These are phyloP conservation scores for Colletotrichum aenigma DNA, from an alignment of 2,329 filamentous ascomycete genomes.

Conservation along the genomic window DNA sequence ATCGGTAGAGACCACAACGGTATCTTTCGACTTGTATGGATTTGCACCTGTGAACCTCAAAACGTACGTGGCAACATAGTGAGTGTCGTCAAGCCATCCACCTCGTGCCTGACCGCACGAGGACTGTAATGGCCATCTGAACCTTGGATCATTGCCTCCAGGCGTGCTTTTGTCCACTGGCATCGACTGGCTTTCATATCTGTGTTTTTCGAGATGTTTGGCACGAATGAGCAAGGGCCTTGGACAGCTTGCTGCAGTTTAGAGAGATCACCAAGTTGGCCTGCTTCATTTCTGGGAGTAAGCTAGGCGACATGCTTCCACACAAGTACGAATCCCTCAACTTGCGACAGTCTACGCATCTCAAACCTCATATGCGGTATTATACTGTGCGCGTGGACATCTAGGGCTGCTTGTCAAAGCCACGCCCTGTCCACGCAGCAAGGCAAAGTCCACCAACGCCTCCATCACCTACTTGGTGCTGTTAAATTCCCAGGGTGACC, in stretches of 20 bases:
- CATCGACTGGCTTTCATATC: neutral
- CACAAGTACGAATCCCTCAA: neutral
- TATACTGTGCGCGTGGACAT: too few relatives aligned
- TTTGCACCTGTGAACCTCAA: neutral
- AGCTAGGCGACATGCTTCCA: neutral
- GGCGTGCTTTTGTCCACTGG: neutral
- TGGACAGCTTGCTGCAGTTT: fast-evolving
- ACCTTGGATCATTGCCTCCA: neutral
- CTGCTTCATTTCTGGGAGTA: neutral
- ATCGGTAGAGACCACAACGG: neutral
- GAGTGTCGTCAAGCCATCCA: neutral
- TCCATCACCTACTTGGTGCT: neutral
- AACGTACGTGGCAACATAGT: neutral
- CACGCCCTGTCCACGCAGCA: neutral
- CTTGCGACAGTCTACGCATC: too few relatives aligned
- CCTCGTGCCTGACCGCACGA: neutral
- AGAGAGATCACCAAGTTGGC: neutral
- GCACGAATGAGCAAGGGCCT: fast-evolving
- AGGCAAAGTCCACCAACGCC: neutral
- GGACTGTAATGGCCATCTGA: fast-evolving
- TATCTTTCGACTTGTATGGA: neutral
- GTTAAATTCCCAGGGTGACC: too few relatives aligned
- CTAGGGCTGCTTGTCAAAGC: neutral
- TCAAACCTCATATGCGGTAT: fast-evolving
- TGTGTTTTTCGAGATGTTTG: neutral